phyloP scores from a whole-genome alignment of 2,329 filamentous ascomycete species.

The Capronia americana region DNA sequence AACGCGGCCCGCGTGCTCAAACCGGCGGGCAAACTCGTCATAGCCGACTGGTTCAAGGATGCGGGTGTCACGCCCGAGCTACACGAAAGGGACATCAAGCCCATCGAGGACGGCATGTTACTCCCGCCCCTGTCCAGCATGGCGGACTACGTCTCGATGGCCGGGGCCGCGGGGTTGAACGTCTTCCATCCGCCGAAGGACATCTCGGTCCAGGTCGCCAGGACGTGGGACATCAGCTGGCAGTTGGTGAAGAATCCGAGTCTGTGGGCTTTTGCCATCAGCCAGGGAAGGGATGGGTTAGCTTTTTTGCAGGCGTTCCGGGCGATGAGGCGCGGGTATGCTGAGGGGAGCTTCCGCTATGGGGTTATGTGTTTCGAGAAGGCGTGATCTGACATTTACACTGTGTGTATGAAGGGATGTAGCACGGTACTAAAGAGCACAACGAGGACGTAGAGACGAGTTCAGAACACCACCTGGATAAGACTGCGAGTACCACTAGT shows the following conservation, averaged over 20 bases:
- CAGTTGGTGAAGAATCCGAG: slow-evolving; percentile 64
- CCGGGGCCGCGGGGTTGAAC: slow-evolving; percentile 57
- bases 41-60: slow-evolving; percentile 68
- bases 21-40: slow-evolving; percentile 56
- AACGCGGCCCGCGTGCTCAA: slow-evolving; percentile 60
- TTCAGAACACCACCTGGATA: background rate
- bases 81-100: slow-evolving; percentile 60
- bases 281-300: slow-evolving; percentile 65
- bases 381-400: background rate
- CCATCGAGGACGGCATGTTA: slow-evolving; percentile 68
- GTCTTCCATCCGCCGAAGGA: slow-evolving; percentile 55
- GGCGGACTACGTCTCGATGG: slow-evolving; percentile 60
- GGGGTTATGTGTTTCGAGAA: slow-evolving; percentile 64
- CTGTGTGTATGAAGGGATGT: background rate
- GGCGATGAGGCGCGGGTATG: slow-evolving; percentile 66
- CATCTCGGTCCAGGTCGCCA: slow-evolving; percentile 64
- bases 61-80: slow-evolving; percentile 54
- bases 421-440: background rate
- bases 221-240: slow-evolving; percentile 71
- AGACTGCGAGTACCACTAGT: too few species aligned
- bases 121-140: slow-evolving; percentile 63
- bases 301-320: slow-evolving; percentile 67
- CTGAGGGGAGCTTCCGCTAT: slow-evolving; percentile 65
- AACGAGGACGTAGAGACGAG: background rate
- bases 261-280: slow-evolving; percentile 66